These are phyloP conservation scores for Auxenochlorella pyrenoidosa DNA, from an alignment of 139 green algal genomes.

Conservation along the genomic window DNA sequence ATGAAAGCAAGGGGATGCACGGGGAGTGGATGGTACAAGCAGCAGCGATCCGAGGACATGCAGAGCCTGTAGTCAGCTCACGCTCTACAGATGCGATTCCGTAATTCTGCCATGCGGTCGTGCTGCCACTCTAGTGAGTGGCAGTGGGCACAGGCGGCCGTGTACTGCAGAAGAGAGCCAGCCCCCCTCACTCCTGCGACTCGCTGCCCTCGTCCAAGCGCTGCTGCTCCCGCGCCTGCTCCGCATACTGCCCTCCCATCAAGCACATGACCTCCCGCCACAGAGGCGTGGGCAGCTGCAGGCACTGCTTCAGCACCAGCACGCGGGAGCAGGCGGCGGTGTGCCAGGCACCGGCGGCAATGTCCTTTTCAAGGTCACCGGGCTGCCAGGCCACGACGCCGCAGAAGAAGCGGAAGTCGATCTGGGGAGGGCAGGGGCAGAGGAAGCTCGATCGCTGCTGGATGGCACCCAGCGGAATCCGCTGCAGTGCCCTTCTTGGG, in stretches of 20 bases:
- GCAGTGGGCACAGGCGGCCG: too few species aligned
- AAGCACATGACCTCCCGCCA: slow-evolving; percentile 73
- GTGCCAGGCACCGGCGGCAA: slow-evolving; percentile 57
- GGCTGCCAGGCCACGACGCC: slow-evolving; percentile 61
- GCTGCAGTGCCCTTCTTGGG: too few species aligned
- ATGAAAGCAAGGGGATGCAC: too few species aligned
- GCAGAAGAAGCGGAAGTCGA: slow-evolving; percentile 69
- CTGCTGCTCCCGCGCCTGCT: slow-evolving; percentile 6
- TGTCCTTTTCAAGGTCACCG: slow-evolving; percentile 60
- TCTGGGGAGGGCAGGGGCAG: neutral
- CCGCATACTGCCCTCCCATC: slow-evolving; percentile 47
- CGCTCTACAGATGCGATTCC: too few species aligned
- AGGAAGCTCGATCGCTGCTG: neutral
- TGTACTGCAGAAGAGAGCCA: too few species aligned
- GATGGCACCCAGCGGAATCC: too few species aligned
- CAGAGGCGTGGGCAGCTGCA: slow-evolving; percentile 76
- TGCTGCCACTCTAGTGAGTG: too few species aligned
- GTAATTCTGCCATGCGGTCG: too few species aligned
- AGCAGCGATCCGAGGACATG: too few species aligned
- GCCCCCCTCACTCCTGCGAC: neutral
- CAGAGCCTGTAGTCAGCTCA: too few species aligned
- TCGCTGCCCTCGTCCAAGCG: slow-evolving; percentile 8
- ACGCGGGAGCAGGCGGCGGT: slow-evolving; percentile 61
- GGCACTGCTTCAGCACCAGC: slow-evolving; percentile 71
- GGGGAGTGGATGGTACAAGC: too few species aligned